phyloP scores from a whole-genome alignment of 2,329 filamentous ascomycete genomes.

The Sclerotinia sclerotiorum region DNA sequence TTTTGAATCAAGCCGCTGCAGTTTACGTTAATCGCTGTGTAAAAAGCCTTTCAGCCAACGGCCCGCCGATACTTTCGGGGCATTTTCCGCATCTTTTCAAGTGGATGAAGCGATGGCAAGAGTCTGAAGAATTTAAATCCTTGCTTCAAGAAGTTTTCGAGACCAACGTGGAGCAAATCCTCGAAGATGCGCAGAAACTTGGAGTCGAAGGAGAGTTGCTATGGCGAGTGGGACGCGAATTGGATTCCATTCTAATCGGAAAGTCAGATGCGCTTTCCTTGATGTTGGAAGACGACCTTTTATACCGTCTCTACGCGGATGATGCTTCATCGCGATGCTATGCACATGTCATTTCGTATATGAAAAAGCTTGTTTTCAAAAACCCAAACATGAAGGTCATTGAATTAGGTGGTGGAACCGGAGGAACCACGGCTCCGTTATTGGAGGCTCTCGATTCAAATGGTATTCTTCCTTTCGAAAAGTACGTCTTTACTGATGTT shows the following conservation, averaged over 20 bases:
- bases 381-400: slow-evolving; percentile 39
- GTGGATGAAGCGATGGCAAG: too few species aligned
- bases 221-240: background rate
- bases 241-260: background rate
- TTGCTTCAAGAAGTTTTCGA: background rate
- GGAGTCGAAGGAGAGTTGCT: background rate
- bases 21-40: too few species aligned
- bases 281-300: background rate
- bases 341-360: background rate
- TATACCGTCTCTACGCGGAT: background rate
- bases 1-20: too few species aligned
- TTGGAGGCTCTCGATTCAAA: background rate
- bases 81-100: too few species aligned
- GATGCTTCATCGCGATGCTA: background rate
- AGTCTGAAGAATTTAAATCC: too few species aligned
- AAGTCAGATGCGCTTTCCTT: background rate
- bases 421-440: slow-evolving; percentile 9
- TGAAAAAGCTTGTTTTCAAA: slow-evolving; percentile 20
- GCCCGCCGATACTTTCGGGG: too few species aligned
- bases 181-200: too few species aligned
- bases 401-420: slow-evolving; percentile 33
- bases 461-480: background rate
- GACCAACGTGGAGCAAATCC: too few species aligned
- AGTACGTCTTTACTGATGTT: slow-evolving; percentile 19
- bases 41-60: too few species aligned